Percentiles rank a stretch among this genome's conserved stretches.
These are phyloP conservation scores for Leccinum disarticulatum DNA, from an alignment of 768 basidiomycete genomes.

Conservation along the genomic window DNA sequence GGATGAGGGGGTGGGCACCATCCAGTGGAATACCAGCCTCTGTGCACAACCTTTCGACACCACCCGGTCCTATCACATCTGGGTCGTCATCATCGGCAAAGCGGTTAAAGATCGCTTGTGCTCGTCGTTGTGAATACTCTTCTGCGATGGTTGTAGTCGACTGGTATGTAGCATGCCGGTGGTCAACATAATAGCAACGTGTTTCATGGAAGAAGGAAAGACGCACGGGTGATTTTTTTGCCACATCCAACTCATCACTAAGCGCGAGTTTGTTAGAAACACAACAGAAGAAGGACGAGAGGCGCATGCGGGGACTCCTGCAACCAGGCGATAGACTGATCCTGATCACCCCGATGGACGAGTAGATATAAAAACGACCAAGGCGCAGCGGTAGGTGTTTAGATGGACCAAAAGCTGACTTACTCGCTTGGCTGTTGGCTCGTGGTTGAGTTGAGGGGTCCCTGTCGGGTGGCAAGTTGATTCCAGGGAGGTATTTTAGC, in stretches of 20 bases:
- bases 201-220: constrained; percentile 11
- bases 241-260: constrained; percentile 47
- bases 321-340: constrained; percentile 26
- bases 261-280: constrained; percentile 52
- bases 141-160: constrained; percentile 10
- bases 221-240: constrained; percentile 33
- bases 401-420: constrained; percentile 28
- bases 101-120: constrained; percentile 54
- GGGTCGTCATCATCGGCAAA: constrained; percentile 58
- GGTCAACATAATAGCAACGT: not conserved
- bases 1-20: constrained; percentile 65
- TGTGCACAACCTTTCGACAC: constrained; percentile 67
- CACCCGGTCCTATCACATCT: constrained; percentile 64
- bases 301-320: constrained; percentile 48
- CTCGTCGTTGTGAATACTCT: constrained; percentile 51
- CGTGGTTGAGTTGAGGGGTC: constrained; percentile 27
- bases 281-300: constrained; percentile 64
- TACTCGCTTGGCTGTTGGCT: constrained; percentile 29
- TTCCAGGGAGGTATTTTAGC: constrained; percentile 13
- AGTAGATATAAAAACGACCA: constrained; percentile 12
- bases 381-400: constrained; percentile 11
- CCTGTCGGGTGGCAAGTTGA: constrained; percentile 20
- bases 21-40: constrained; percentile 75
- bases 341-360: constrained; percentile 24
- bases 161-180: not conserved